Evolutionary conservation across 2,329 filamentous ascomycete species (phyloP).

Genomic region (Fusarium sp.): DNA sequence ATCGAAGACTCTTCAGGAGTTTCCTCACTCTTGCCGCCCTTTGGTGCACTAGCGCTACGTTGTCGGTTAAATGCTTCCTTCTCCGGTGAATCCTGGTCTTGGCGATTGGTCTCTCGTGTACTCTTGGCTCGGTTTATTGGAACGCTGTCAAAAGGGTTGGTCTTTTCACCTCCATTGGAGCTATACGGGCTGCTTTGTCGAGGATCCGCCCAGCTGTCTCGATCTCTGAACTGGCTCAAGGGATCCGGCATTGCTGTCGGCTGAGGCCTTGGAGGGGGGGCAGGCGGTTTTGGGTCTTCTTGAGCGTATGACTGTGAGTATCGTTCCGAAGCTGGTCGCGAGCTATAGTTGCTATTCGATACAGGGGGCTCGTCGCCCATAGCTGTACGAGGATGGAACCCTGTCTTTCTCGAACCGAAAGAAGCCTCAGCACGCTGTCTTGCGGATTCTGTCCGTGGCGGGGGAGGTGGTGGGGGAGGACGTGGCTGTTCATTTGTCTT

Average conservation of each 20-base stretch:
- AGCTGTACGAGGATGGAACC: slow-evolving; percentile 62
- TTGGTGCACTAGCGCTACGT: slow-evolving; percentile 50
- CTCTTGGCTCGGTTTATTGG: slow-evolving; percentile 60
- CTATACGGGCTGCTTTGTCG: slow-evolving; percentile 69
- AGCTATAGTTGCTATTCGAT: slow-evolving; percentile 62
- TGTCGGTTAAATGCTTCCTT: slow-evolving; percentile 41
- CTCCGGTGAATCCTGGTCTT: slow-evolving; percentile 40
- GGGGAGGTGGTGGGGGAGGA: slow-evolving; percentile 51
- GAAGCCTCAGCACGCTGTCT: slow-evolving; percentile 65
- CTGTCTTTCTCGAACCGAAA: slow-evolving; percentile 62
- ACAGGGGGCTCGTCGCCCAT: slow-evolving; percentile 65
- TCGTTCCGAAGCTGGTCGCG: slow-evolving; percentile 48
- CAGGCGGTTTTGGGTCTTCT: slow-evolving; percentile 24
- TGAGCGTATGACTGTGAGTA: slow-evolving; percentile 26
- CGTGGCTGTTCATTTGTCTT: slow-evolving; percentile 46
- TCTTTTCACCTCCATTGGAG: slow-evolving; percentile 67
- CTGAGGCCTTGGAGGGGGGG: slow-evolving; percentile 33
- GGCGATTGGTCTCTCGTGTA: slow-evolving; percentile 53
- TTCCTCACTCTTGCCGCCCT: slow-evolving; percentile 32
- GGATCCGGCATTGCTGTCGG: slow-evolving; percentile 56
- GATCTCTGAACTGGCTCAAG: slow-evolving; percentile 58
- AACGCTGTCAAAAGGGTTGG: slow-evolving; percentile 64
- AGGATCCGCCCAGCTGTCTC: slow-evolving; percentile 56
- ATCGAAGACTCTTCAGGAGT: slow-evolving; percentile 13
- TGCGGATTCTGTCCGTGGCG: slow-evolving; percentile 63